A percentile compares a stretch with the other conserved stretches of the same genome.
Conservation (phyloP, 1,284 basidiomycete genomes). For the Mycosarcoma maydis region DNA sequence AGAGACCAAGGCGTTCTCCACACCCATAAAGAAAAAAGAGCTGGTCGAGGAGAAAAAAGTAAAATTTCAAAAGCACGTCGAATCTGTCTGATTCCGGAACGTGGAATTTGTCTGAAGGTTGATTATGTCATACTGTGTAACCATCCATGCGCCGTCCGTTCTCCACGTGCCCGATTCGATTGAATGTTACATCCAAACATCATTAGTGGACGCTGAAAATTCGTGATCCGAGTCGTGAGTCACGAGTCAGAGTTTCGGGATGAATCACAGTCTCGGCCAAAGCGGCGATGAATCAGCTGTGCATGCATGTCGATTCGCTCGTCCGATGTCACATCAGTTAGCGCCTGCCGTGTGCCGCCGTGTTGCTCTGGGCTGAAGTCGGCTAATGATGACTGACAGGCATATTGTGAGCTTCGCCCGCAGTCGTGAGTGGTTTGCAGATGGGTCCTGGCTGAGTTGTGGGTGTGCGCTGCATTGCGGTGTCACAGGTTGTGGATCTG, state of each 20-base stretch:
- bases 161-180: too few species aligned
- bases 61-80: conserved; percentile 13
- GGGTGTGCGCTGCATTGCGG: too few species aligned
- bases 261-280: too few species aligned
- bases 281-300: conserved; percentile 29
- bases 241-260: too few species aligned
- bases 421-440: background rate
- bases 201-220: too few species aligned
- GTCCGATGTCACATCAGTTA: background rate
- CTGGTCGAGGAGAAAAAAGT: background rate
- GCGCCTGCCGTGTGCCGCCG: too few species aligned
- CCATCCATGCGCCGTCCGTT: too few species aligned
- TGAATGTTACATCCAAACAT: background rate
- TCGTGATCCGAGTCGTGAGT: too few species aligned
- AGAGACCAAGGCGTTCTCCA: background rate
- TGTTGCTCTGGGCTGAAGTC: too few species aligned
- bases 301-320: conserved; percentile 13
- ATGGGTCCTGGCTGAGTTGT: too few species aligned
- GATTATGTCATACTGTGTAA: conserved; percentile 6
- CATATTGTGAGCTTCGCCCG: background rate
- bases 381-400: conserved; percentile 18
- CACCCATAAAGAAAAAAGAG: background rate
- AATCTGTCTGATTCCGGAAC: background rate
- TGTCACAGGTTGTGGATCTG: background rate
- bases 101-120: background rate